Evolutionary conservation across 352 stramenopile species (phyloP), one percentile per base, ranked within the genome.

Genomic region (Plasmopara halstedii): DNA sequence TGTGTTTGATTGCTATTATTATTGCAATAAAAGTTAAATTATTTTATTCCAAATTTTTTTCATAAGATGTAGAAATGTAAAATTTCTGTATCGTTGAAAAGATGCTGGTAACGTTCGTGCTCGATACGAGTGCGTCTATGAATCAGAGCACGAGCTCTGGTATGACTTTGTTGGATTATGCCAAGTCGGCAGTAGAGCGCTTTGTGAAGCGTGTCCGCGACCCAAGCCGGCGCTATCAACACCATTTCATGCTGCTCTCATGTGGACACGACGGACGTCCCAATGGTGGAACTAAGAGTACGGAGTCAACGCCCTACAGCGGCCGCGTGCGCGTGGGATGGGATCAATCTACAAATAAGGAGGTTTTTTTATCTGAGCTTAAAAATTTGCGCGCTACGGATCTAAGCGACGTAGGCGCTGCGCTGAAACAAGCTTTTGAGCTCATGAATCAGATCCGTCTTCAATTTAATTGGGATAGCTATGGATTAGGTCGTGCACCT

Each of bases 91-190:
- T n/a, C n/a, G n/a, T n/a, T n/a, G n/a, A n/a, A n/a, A 53, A 23
- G 23, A 94, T 94, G 83, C 64, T 94, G 15, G 80, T 94, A 64
- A 90, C 79, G 58, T 94, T 94, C 62, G 81, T 94, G 58, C 73
- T 94, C 55, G 83, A 94, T 67, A 94, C 83, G 62, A 88, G 72
- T 49, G 83, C 80, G 71, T 94, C 83, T 37, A 94, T 94, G 83
- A 91, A 89, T 59, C 83, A 94, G 75, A 85, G 70, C 53, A 91
- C 80, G 35, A 88, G 65, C 65, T 86, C 70, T 43, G 83, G 83
- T 43, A 94, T 94, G 83, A 91, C 83, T 51, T 66, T 94, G 50
- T 63, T 94, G 40, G 83, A 94, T 63, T 91, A 83, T 46, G 83
- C 83, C 64, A 94, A 94, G 68, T 91, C 78, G 26, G 80, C 83